phyloP scores from a whole-genome alignment of 225 moss, liverwort and hornwort species.

The Pseudisothecium myosuroides region DNA sequence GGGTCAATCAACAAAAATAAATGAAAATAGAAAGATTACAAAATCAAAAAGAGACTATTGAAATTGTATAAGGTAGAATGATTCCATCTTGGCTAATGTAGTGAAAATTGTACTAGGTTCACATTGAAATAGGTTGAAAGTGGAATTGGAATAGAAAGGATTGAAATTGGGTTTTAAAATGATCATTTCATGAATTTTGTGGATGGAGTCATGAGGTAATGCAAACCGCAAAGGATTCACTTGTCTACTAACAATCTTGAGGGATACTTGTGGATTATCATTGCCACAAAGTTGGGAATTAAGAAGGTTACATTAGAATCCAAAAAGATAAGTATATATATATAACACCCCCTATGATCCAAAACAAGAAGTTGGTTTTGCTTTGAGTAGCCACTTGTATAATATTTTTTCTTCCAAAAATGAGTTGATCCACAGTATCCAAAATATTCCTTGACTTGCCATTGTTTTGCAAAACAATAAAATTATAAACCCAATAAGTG shows the following conservation, averaged over 20 bases:
- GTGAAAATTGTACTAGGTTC: neutral
- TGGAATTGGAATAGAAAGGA: neutral
- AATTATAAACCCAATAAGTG: fast-evolving
- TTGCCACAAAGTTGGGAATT: fast-evolving
- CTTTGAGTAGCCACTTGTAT: fast-evolving
- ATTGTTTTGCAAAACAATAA: neutral
- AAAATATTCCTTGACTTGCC: neutral
- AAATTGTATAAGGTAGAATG: neutral
- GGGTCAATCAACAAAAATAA: neutral
- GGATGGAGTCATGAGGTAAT: neutral
- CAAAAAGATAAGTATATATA: neutral
- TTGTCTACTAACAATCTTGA: neutral
- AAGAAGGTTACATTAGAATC: neutral
- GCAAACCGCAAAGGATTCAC: neutral
- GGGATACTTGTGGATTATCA: neutral
- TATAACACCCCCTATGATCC: fast-evolving
- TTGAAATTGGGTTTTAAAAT: neutral
- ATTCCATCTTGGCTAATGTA: neutral
- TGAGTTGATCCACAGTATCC: too few relatives aligned
- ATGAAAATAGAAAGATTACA: neutral
- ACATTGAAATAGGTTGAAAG: neutral
- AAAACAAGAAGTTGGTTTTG: neutral
- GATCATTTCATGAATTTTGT: neutral
- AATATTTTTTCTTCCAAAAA: neutral
- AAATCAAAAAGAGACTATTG: neutral